A percentile compares a stretch with the other conserved stretches of the same genome.
Evolutionary conservation across 805 yeast genomes (phyloP).

Genomic region (Clavispora carvajalis): DNA sequence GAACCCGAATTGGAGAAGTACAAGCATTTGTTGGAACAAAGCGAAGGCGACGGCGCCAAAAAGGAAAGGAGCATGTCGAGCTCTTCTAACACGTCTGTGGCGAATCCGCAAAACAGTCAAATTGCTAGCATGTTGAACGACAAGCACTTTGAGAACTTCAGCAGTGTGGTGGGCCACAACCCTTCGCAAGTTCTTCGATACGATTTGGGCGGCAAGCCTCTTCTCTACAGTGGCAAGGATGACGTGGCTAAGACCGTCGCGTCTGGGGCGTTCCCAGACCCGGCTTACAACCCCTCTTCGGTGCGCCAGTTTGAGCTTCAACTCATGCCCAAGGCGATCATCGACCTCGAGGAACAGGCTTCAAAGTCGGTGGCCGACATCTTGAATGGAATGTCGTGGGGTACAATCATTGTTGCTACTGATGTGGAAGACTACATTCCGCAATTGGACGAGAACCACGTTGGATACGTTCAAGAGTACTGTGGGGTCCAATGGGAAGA

Average conservation of each 20-base stretch:
- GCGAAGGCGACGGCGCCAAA: conserved; percentile 35
- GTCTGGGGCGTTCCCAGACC: conserved; percentile 46
- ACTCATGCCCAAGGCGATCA: conserved; percentile 88
- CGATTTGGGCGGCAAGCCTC: conserved; percentile 72
- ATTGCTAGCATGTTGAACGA: conserved; percentile 62
- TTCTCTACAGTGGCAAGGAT: conserved; percentile 65
- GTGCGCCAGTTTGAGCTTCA: conserved; percentile 75
- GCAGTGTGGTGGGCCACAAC: conserved; percentile 70
- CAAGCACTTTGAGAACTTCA: conserved; percentile 71
- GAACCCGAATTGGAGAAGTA: conserved; percentile 48
- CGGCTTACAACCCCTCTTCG: conserved; percentile 57
- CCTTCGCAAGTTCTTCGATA: conserved; percentile 85
- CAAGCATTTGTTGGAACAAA: conserved; percentile 44
- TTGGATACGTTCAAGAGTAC: conserved; percentile 79
- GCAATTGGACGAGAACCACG: conserved; percentile 51
- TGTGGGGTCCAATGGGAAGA: conserved; percentile 87
- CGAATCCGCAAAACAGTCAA: conserved; percentile 17
- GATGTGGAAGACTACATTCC: conserved; percentile 63
- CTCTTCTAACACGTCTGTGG: conserved; percentile 12
- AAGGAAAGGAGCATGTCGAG: conserved; percentile 13
- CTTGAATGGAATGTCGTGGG: conserved; percentile 93
- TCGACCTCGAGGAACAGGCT: conserved; percentile 57
- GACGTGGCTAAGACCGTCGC: conserved; percentile 42
- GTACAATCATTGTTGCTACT: conserved; percentile 80
- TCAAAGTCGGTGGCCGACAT: conserved; percentile 37